Evolutionary conservation across 2,329 filamentous ascomycete genomes (phyloP).

Genomic region (Colletotrichum neosansevieriae): DNA sequence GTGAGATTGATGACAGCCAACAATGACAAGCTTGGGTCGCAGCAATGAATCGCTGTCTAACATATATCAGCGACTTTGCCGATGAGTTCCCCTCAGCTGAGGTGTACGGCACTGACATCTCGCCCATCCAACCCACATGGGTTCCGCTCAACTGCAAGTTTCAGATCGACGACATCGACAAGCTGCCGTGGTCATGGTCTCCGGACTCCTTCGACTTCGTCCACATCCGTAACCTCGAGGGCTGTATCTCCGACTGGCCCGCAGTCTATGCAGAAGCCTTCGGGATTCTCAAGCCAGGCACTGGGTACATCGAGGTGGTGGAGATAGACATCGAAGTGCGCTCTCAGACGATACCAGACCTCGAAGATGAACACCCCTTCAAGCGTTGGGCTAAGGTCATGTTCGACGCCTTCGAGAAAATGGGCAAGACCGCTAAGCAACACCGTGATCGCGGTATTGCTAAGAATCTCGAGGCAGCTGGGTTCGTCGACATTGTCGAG

Average conservation of each 20-base stretch:
- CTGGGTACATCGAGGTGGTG: slow-evolving; percentile 45
- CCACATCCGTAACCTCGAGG: slow-evolving; percentile 66
- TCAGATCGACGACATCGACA: slow-evolving; percentile 72
- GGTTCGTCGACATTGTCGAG: slow-evolving; percentile 42
- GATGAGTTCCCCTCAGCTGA: slow-evolving; percentile 57
- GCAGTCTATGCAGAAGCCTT: slow-evolving; percentile 51
- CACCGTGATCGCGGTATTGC: slow-evolving; percentile 42
- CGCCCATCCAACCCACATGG: slow-evolving; percentile 66
- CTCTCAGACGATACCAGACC: slow-evolving; percentile 41
- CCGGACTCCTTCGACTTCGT: slow-evolving; percentile 68
- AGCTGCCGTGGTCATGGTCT: slow-evolving; percentile 58
- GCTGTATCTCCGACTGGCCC: slow-evolving; percentile 65
- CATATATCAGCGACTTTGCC: slow-evolving; percentile 58
- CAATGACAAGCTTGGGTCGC: too few relatives aligned
- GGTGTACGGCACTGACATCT: slow-evolving; percentile 65
- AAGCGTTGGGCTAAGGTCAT: slow-evolving; percentile 46
- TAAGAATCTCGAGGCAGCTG: slow-evolving; percentile 42
- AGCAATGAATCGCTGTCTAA: too few relatives aligned
- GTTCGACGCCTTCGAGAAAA: slow-evolving; percentile 45
- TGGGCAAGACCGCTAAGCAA: slow-evolving; percentile 48
- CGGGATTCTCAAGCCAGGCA: slow-evolving; percentile 60
- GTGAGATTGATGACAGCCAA: slow-evolving; percentile 40
- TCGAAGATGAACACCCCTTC: background rate
- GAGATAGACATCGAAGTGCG: slow-evolving; percentile 41
- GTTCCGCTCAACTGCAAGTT: slow-evolving; percentile 74